A percentile compares a stretch with the other conserved stretches of the same genome.
Conservation (phyloP, 345 rosid species). For the Citrus mangshanensis region DNA sequence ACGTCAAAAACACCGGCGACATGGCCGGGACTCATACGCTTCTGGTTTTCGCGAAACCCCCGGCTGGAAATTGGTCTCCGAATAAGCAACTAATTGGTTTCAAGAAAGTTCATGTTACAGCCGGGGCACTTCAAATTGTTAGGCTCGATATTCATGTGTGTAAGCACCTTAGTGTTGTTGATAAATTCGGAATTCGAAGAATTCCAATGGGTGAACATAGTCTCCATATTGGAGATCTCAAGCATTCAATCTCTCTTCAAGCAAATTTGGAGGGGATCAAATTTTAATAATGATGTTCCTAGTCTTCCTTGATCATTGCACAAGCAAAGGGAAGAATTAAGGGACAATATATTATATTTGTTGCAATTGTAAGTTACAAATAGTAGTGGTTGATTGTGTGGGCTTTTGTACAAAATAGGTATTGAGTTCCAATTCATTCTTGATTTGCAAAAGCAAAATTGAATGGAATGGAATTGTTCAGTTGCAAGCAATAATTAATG, state of each 20-base stretch:
- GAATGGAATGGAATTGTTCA: conserved; percentile 3
- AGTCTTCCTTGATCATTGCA: not conserved
- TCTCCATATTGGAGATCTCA: conserved; percentile 71
- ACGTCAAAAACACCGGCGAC: conserved; percentile 64
- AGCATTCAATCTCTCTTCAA: conserved; percentile 72
- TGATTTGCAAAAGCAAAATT: not conserved
- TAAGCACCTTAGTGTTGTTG: conserved; percentile 75
- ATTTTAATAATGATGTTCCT: conserved; percentile 5
- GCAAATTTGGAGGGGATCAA: conserved; percentile 37
- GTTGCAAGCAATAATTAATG: not conserved
- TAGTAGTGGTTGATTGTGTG: not conserved
- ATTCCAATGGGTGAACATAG: conserved; percentile 81
- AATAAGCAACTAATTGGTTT: conserved; percentile 68
- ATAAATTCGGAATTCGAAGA: conserved; percentile 72
- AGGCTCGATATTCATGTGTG: conserved; percentile 59
- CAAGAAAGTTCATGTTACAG: conserved; percentile 56
- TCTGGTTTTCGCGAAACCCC: conserved; percentile 61
- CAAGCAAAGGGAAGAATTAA: not conserved
- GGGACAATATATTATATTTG: not conserved
- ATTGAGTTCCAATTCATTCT: conserved; percentile 5
- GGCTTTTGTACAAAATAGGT: not conserved
- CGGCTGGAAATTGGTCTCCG: conserved; percentile 44
- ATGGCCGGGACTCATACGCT: conserved; percentile 77
- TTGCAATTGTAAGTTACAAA: not conserved
- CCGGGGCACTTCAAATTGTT: conserved; percentile 50